Conservation (phyloP, 2,329 filamentous ascomycete genomes). For the Clarireedia paspali region DNA sequence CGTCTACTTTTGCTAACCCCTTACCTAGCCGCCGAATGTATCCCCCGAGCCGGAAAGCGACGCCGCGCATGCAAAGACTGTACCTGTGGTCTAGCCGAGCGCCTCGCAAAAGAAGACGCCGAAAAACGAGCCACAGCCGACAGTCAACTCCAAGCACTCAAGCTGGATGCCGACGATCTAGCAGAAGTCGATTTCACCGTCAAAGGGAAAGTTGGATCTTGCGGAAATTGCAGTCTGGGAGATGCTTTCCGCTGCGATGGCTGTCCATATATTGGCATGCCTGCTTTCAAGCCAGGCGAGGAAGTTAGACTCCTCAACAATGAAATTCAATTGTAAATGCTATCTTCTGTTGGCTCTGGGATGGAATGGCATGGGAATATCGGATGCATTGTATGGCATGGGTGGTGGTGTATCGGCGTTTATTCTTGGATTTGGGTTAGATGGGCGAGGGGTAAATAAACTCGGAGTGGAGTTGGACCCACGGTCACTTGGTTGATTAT, state of each 20-base stretch:
- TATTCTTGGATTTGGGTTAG: neutral
- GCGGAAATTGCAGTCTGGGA: constrained; percentile 87
- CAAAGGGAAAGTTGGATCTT: constrained; percentile 92
- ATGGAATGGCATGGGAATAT: neutral
- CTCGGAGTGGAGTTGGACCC: too few species aligned
- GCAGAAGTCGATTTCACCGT: constrained; percentile 94
- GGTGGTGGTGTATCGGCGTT: neutral
- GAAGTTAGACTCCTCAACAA: constrained; percentile 85
- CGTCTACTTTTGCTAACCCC: constrained; percentile 5
- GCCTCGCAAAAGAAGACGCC: constrained; percentile 77
- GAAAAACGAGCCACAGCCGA: constrained; percentile 59
- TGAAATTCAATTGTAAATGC: constrained; percentile 64
- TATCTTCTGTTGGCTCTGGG: neutral
- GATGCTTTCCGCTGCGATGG: constrained; percentile 75
- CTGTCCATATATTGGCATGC: constrained; percentile 83
- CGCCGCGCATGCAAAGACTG: constrained; percentile 97
- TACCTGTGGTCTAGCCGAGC: constrained; percentile 83
- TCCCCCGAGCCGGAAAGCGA: constrained; percentile 79
- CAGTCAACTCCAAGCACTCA: constrained; percentile 54
- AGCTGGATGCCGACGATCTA: constrained; percentile 70
- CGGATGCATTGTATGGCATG: neutral
- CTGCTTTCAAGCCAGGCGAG: constrained; percentile 94
- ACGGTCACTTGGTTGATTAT: too few species aligned
- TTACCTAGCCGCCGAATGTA: constrained; percentile 68
- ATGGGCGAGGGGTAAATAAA: too few species aligned